Evolutionary conservation across 495 filamentous ascomycete species (phyloP).

Genomic region (Trichoderma asperelloides): DNA sequence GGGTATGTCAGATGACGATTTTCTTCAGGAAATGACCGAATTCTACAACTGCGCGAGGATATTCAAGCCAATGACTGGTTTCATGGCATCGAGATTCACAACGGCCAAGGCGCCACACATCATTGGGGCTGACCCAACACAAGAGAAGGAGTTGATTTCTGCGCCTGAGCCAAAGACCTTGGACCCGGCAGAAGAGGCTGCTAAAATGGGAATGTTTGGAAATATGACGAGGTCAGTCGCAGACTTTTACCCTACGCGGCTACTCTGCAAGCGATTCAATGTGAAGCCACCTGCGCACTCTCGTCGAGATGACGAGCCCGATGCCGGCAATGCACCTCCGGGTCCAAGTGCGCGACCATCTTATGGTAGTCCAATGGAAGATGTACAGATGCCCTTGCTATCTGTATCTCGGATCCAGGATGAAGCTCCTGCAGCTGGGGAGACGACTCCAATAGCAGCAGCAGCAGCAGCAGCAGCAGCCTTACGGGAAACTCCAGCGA

Average conservation of each 20-base stretch:
- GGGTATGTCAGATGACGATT: slow-evolving; percentile 56
- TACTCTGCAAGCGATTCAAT: slow-evolving; percentile 90
- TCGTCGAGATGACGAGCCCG: slow-evolving; percentile 45
- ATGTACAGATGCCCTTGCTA: slow-evolving; percentile 7
- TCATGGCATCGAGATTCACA: slow-evolving; percentile 90
- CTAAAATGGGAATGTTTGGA: slow-evolving; percentile 89
- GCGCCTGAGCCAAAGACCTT: slow-evolving; percentile 53
- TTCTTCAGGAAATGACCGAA: slow-evolving; percentile 73
- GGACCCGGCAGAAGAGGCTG: slow-evolving; percentile 79
- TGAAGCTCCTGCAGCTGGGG: not conserved
- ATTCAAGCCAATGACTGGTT: slow-evolving; percentile 82
- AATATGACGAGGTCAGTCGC: slow-evolving; percentile 63
- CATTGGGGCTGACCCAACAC: slow-evolving; percentile 5
- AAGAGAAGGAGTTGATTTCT: slow-evolving; percentile 37
- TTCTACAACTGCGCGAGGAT: slow-evolving; percentile 84
- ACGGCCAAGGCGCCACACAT: slow-evolving; percentile 47
- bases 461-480: slow-evolving; percentile 4
- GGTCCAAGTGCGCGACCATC: slow-evolving; percentile 8
- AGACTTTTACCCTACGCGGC: slow-evolving; percentile 71
- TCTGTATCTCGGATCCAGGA: not conserved
- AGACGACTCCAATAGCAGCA: slow-evolving; percentile 14
- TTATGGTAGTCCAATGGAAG: not conserved
- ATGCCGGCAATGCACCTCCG: slow-evolving; percentile 15
- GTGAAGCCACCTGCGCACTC: slow-evolving; percentile 69
- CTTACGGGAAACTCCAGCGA: too few relatives aligned